Base-by-base conservation (phyloP, 2,329 filamentous ascomycete genomes). In the Paradendryphiella salina region DNA sequence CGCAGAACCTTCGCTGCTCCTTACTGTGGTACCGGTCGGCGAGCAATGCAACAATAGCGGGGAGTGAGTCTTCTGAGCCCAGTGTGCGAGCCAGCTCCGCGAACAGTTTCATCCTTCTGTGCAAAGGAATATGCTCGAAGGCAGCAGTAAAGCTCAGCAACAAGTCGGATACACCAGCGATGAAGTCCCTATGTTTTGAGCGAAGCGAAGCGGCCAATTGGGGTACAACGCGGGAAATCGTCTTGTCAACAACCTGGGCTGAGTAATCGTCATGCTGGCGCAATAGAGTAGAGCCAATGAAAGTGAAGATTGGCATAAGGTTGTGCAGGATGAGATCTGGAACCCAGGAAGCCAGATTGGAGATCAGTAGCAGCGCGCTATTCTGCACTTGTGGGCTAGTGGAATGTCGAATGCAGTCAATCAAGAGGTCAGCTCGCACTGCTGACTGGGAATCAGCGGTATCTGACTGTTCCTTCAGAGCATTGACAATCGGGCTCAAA, bases 231-330 rank as follows among this genome's bases (percentile, higher is more conserved):
- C 93, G 88, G 55, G 91, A 89, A 63, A 99, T 92, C 1, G 94
- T 97, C 77, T 84, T 91, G 64, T 95, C 90, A 50, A 96, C 93
- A 26, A 99, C 93, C 70, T 96, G 90, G 10, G 92, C 91, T 17
- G 94, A 97, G 75, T 96, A 97, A 63, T 97, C 93, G 65, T 99
- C 95, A 63, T 90, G 90, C 75, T 96, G 93, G 40, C 89, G 86
- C 41, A 99, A 81, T 15, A 96, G 87, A 3, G 90, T 96, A 35
- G 87, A 88, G 34, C 93, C 91, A 87, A 97, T 96, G 70, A 97
- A 96, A 0, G 94, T 97, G 76, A 99, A 99, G 44, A 99, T 93
- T 10, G 94, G 94, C 94, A 99, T 99, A 46, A 99, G 90, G 63
- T 91, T 96, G 75, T 99, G 93, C 50, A 99, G 80, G 3, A 99